Percentiles rank a stretch among this genome's conserved stretches.
phyloP scores from a whole-genome alignment of 2,329 filamentous ascomycete species.

The Trichoderma citrinoviride region DNA sequence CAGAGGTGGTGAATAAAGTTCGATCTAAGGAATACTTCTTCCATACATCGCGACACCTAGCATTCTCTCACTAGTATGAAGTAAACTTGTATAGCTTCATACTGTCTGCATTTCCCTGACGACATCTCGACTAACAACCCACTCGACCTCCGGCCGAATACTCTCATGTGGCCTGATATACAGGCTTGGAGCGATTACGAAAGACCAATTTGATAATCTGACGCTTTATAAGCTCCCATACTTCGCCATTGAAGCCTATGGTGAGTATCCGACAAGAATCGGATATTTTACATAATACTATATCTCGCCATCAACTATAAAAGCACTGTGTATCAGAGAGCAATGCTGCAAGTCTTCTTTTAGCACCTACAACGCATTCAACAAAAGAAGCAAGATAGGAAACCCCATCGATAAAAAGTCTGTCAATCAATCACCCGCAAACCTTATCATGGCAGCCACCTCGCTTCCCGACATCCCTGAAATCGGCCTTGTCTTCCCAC shows the following conservation, averaged over 20 bases:
- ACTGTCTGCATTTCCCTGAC: not conserved
- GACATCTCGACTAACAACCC: not conserved
- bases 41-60: not conserved
- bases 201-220: not conserved
- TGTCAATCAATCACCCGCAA: too few relatives aligned
- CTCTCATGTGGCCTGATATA: not conserved
- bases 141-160: not conserved
- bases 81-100: too few relatives aligned
- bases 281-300: conserved; percentile 2
- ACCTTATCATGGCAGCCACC: not conserved
- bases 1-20: not conserved
- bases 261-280: not conserved
- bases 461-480: not conserved
- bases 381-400: not conserved
- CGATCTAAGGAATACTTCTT: too few relatives aligned
- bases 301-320: not conserved
- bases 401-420: too few relatives aligned
- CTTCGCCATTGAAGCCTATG: not conserved
- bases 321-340: too few relatives aligned
- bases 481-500: not conserved
- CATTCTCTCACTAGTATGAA: too few relatives aligned
- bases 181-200: not conserved
- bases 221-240: not conserved
- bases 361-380: not conserved
- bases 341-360: too few relatives aligned